Evolutionary conservation across 208 protist species (phyloP), one percentile per base, ranked within the genome.

Genomic region (Leishmania guyanensis): DNA sequence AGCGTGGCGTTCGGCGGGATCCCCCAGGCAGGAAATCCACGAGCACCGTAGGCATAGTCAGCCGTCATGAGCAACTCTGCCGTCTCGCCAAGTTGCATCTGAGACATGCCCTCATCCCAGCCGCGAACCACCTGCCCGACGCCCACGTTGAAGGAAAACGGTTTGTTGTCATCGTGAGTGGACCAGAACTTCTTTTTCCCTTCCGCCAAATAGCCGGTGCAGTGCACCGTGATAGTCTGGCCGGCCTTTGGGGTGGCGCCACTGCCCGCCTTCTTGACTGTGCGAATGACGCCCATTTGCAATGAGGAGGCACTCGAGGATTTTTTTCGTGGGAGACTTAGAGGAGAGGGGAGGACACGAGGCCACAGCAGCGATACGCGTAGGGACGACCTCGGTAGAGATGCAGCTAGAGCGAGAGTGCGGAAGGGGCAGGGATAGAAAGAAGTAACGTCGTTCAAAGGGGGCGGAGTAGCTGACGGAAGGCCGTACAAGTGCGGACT

Each of bases 21-120:
- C 43, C 89, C 86, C 94, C 94, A 98, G n/a, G 91, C 93, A 26
- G 93, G 94, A 79, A 98, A 98, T 46, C 96, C 96, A 10, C 85
- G 83, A 1, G 79, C 82, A n/a, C 95, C 95, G 87, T 98, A 98
- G 16, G 91, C 96, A 78, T 93, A 95, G 84, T 96, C 93, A 14
- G 79, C 80, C 5, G 94, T 92, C 88, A 97, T 94, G 64, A 90
- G 78, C 76, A 98, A 85, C 81, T 96, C 90, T 8, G 92, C 88
- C 60, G 86, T 91, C 81, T 98, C 96, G 26, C 95, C 95, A 0
- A 88, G 71, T 10, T 79, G 81, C 96, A 98, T 98, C 86, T 95
- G 89, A 75, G 98, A 53, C 77, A 99, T 91, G 53, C 96, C 97
- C 85, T 98, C 96, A 75, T 99, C 98, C 98, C 97, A 99, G 54